Conservation (phyloP, 108 stramenopile species). For the Skeletonema marinoi region DNA sequence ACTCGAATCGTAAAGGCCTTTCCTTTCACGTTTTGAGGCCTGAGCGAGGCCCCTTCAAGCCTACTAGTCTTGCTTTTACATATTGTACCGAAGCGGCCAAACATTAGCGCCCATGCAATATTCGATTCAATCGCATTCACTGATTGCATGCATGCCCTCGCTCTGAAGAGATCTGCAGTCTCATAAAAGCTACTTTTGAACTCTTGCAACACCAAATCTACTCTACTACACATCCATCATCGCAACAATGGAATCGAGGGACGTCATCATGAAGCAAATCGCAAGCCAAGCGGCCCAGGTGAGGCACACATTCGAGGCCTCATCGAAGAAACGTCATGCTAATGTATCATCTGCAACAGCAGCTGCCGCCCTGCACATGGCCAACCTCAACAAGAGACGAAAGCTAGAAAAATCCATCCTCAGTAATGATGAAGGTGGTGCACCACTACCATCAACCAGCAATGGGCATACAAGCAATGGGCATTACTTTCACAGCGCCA, state of each 20-base stretch:
- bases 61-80: no score
- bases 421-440: background rate
- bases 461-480: background rate
- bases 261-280: slow-evolving; percentile 28
- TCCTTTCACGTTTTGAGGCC: no score
- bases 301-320: slow-evolving; percentile 23
- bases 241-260: slow-evolving; percentile 1
- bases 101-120: no score
- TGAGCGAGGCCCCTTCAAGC: no score
- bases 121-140: no score
- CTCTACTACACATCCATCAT: background rate
- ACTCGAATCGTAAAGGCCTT: no score
- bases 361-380: slow-evolving; percentile 34
- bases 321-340: background rate
- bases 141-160: no score
- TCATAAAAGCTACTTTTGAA: background rate
- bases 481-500: slow-evolving; percentile 25
- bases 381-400: slow-evolving; percentile 26
- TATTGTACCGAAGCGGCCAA: no score
- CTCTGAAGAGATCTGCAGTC: background rate
- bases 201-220: background rate
- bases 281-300: slow-evolving; percentile 22
- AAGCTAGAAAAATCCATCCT: slow-evolving; percentile 12
- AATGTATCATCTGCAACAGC: slow-evolving; percentile 19
- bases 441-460: background rate